Conservation (phyloP, 208 protist genomes). For the Leishmania lainsoni region DNA sequence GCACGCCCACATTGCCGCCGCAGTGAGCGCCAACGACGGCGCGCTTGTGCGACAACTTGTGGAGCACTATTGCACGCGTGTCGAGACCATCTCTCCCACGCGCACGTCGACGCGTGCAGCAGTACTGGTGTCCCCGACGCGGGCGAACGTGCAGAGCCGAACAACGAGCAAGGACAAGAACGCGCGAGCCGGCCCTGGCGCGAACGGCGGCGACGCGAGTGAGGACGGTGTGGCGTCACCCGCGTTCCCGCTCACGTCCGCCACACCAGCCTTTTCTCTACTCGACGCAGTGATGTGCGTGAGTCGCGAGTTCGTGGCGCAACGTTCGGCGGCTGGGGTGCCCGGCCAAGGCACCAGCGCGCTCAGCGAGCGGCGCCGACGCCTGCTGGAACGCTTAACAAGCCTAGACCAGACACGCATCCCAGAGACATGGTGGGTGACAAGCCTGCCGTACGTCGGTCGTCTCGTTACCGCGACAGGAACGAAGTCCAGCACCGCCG, state of each 20-base stretch:
- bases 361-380: conserved; percentile 34
- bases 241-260: neutral
- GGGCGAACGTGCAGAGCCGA: neutral
- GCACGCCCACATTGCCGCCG: conserved; percentile 39
- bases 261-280: conserved; percentile 52
- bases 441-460: conserved; percentile 31
- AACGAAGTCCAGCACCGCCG: neutral
- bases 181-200: neutral
- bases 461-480: conserved; percentile 6
- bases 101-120: neutral
- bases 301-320: conserved; percentile 75
- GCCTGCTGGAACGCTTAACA: conserved; percentile 52
- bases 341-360: conserved; percentile 24
- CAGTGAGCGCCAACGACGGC: conserved; percentile 45
- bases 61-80: conserved; percentile 35
- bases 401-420: conserved; percentile 65
- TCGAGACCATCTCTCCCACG: neutral
- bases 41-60: conserved; percentile 63
- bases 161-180: neutral
- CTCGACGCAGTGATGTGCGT: conserved; percentile 76
- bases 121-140: conserved; percentile 2
- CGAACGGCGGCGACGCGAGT: neutral
- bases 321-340: conserved; percentile 21
- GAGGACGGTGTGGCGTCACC: neutral
- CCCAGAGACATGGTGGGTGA: conserved; percentile 76